These are phyloP conservation scores for Pleurotus tuber-regium DNA, from an alignment of 768 basidiomycete species.

Conservation along the genomic window DNA sequence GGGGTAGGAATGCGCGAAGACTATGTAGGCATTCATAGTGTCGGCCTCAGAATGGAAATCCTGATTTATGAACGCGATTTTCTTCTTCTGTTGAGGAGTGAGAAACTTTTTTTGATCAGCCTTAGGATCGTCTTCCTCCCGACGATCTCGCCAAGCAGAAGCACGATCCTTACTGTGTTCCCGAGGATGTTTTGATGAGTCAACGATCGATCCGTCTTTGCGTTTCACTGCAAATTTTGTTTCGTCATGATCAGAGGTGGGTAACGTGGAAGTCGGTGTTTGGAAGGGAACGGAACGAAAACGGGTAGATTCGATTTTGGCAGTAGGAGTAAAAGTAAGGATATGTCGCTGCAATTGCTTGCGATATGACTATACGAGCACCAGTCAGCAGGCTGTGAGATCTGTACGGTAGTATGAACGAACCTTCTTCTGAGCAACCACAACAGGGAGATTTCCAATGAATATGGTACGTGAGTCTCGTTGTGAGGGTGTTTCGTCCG, in stretches of 20 bases:
- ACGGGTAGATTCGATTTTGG: slow-evolving; percentile 88
- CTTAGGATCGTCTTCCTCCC: slow-evolving; percentile 41
- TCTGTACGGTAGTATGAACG: too few relatives aligned
- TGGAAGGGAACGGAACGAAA: slow-evolving; percentile 95
- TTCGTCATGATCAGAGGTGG: slow-evolving; percentile 36
- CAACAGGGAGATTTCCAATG: slow-evolving; percentile 82
- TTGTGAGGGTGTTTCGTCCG: slow-evolving; percentile 69
- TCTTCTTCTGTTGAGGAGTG: slow-evolving; percentile 85
- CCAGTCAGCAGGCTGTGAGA: too few relatives aligned
- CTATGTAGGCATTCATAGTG: slow-evolving; percentile 84
- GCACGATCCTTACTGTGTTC: slow-evolving; percentile 58
- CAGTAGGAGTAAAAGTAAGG: slow-evolving; percentile 62
- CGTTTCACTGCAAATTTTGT: slow-evolving; percentile 25
- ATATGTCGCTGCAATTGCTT: slow-evolving; percentile 81
- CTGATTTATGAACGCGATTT: slow-evolving; percentile 89
- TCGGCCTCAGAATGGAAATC: slow-evolving; percentile 81
- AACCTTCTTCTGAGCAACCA: slow-evolving; percentile 77
- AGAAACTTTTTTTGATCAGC: slow-evolving; percentile 65
- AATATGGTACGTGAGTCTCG: slow-evolving; percentile 87
- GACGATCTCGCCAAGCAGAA: slow-evolving; percentile 53
- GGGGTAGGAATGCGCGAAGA: slow-evolving; percentile 73
- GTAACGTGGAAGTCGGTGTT: slow-evolving; percentile 67
- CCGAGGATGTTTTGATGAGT: slow-evolving; percentile 31
- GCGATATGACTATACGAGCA: slow-evolving; percentile 67
- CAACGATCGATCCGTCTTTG: slow-evolving; percentile 12